phyloP scores from a whole-genome alignment of 805 yeast genomes.

The Teunomyces barrocoloradensis region DNA sequence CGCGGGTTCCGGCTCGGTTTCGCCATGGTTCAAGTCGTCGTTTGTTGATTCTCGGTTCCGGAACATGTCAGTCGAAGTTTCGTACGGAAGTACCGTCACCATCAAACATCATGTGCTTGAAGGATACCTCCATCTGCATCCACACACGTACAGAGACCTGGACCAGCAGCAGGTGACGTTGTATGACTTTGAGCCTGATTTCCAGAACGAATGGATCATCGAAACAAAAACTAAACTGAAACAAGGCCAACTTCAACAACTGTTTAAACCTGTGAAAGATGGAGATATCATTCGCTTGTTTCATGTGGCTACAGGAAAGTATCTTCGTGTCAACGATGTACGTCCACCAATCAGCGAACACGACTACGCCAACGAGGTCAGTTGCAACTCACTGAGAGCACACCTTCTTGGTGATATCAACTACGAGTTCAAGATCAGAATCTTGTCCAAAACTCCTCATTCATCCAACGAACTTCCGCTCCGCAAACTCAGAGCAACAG shows the following conservation, averaged over 20 bases:
- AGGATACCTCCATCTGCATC: slow-evolving; percentile 79
- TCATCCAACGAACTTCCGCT: slow-evolving; percentile 30
- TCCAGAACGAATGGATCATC: slow-evolving; percentile 71
- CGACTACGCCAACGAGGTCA: slow-evolving; percentile 84
- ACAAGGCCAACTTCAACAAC: slow-evolving; percentile 38
- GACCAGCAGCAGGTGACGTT: slow-evolving; percentile 80
- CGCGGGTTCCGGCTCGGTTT: slow-evolving; percentile 59
- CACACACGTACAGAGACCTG: slow-evolving; percentile 48
- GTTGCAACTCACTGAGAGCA: slow-evolving; percentile 58
- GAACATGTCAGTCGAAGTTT: slow-evolving; percentile 59
- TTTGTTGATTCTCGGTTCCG: slow-evolving; percentile 41
- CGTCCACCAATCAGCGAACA: slow-evolving; percentile 90
- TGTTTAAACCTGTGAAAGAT: slow-evolving; percentile 41
- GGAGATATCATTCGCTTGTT: slow-evolving; percentile 62
- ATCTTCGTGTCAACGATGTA: slow-evolving; percentile 65
- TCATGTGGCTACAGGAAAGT: slow-evolving; percentile 66
- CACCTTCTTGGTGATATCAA: slow-evolving; percentile 63
- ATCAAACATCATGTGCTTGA: slow-evolving; percentile 70
- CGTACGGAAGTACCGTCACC: slow-evolving; percentile 69
- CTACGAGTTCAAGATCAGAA: slow-evolving; percentile 67
- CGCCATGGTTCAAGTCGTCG: slow-evolving; percentile 65
- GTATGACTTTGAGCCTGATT: slow-evolving; percentile 55
- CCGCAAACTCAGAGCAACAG: slow-evolving; percentile 50
- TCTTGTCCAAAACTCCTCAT: slow-evolving; percentile 34
- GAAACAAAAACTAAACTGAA: slow-evolving; percentile 41